Base-by-base conservation (phyloP, 768 basidiomycete genomes). In the Podaxis sp. region DNA sequence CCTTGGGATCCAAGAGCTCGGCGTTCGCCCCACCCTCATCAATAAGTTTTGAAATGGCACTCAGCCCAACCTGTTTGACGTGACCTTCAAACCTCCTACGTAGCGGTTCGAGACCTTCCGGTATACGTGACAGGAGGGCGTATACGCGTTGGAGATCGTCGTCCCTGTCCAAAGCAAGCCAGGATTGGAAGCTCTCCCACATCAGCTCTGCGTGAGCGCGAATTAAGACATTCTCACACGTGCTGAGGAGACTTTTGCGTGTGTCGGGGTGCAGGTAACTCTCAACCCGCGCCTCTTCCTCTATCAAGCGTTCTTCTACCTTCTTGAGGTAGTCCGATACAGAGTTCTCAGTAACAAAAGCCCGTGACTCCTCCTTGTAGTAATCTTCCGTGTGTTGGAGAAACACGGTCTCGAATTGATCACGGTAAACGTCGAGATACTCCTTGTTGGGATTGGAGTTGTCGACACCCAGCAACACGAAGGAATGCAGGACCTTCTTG, bases 121-220 rank as follows among this genome's bases (percentile, higher is more conserved):
- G 86, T 58, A 98, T 97, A 38, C 97, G 89, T n/a, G 91, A 89
- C 25, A 98, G 81, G 11, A 98, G 81, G 9, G 90, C 84, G 79
- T 98, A 99, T 93, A 98, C 97, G 57, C 96, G 85, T 66, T 95
- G 93, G 32, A 99, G 82, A 71, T 99, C 97, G 71, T 96, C 93
- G 63, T 95, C 91, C 75, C 96, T 90, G 72, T 98, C 96, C 73
- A 85, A 95, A 70, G 98, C 96, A 66, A 96, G 88, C 59, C 95
- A 71, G 32, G 77, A 82, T 74, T 98, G 95, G 84, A 99, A 98
- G 74, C 88, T 95, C 62, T 97, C 94, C 89, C 92, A 93, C 87
- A 99, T 91, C 50, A 89, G 76, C 64, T 91, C 86, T 54, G 89
- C 79, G 70, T 98, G 96, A 65, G 91, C 90, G 53, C 92, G 85